Evolutionary conservation across 495 filamentous ascomycete species (phyloP), one percentile per base, ranked within the genome.

Genomic region (Trichoderma reesei): DNA sequence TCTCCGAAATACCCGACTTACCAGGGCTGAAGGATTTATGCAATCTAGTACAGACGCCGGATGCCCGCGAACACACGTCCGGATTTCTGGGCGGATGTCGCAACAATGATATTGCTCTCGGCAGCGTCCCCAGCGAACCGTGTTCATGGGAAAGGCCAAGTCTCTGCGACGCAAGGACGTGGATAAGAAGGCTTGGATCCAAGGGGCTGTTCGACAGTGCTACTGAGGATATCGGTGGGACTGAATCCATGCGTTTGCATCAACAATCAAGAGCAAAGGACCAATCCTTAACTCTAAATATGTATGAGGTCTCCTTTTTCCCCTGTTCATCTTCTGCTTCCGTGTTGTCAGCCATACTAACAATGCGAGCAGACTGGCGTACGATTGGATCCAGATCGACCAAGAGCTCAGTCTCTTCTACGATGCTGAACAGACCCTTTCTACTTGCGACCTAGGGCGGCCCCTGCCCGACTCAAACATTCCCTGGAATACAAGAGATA

Each of bases 301-400:
- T 11, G 36, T 10, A 61, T 11, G 59, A 26, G 26, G 26, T 26
- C 26, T 26, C 1, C 26, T 1, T 1, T 26, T 1, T 26, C 1
- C 26, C 26, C 26, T 26, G 0, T 26, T 26, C 26, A 26, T 61
- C 39, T 41, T 26, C 1, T 66, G 67, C 60, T 68, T 61, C n/a
- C n/a, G 48, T 66, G 14, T 4, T 18, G 60, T 20, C 64, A 65
- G 36, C 18, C 37, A 14, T 16, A 3, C 66, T 68, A 42, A 67
- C 64, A 59, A 34, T 64, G 34, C n/a, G 42, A 56, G 34, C 64
- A 86, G 83, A 66, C 70, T 87, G 31, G 81, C 83, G 1, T 86
- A 88, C 69, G 86, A 83, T 42, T 87, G 84, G 77, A 81, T 85
- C 33, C 84, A 86, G 81, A 78, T 86, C 13, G 85, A 88, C 68